Percentiles rank a stretch among this genome's conserved stretches.
Conservation (phyloP, 352 stramenopile genomes). For the Pythium rishiriense region DNA sequence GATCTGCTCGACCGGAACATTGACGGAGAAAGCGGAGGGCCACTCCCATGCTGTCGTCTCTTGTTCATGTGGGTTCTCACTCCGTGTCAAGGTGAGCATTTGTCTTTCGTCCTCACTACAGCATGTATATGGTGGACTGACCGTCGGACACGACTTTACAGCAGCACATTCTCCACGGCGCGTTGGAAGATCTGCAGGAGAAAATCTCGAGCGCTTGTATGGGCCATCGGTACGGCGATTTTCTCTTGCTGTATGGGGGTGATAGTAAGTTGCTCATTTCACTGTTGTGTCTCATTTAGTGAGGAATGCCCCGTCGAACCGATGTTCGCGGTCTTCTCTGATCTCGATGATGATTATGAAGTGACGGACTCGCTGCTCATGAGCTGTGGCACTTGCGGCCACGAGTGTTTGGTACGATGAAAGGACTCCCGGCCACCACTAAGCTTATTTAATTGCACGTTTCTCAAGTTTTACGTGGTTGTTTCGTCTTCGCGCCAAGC, state of each 20-base stretch:
- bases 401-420: conserved; percentile 31
- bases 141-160: not conserved
- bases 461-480: not conserved
- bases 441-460: conserved; percentile 16
- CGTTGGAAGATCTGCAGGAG: conserved; percentile 64
- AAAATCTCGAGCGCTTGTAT: conserved; percentile 56
- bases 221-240: conserved; percentile 45
- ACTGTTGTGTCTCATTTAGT: conserved; percentile 21
- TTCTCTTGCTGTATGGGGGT: not conserved
- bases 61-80: conserved; percentile 58
- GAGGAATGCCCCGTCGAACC: conserved; percentile 50
- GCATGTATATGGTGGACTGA: not conserved
- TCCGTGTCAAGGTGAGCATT: conserved; percentile 34
- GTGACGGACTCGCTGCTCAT: conserved; percentile 40
- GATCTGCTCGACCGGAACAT: conserved; percentile 44
- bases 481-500: no score
- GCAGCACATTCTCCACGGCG: conserved; percentile 47
- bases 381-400: conserved; percentile 39
- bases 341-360: conserved; percentile 19
- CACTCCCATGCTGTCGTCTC: conserved; percentile 28
- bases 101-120: not conserved
- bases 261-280: not conserved
- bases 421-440: not conserved
- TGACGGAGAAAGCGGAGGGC: conserved; percentile 30
- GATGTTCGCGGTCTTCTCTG: conserved; percentile 43